phyloP scores from a whole-genome alignment of 73 alveolate species.

The Paramecium sonneborni region DNA sequence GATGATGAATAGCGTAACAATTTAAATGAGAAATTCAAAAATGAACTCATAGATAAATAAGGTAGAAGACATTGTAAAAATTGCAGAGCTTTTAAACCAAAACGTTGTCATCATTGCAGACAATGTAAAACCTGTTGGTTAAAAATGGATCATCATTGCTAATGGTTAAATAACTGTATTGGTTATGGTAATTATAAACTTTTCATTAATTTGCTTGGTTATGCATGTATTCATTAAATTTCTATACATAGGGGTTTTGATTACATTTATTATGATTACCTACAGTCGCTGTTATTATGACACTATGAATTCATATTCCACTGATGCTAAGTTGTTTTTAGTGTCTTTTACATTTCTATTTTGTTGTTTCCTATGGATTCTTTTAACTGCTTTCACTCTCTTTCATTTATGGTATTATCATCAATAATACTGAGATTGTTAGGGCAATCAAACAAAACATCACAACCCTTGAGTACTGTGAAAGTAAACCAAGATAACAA shows the following conservation, averaged over 20 bases:
- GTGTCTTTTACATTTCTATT: slow-evolving; percentile 42
- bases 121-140: slow-evolving; percentile 77
- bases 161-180: slow-evolving; percentile 81
- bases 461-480: slow-evolving; percentile 69
- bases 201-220: slow-evolving; percentile 58
- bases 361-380: slow-evolving; percentile 3
- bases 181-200: slow-evolving; percentile 73
- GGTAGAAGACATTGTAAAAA: slow-evolving; percentile 65
- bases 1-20: slow-evolving; percentile 8
- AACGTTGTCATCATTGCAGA: slow-evolving; percentile 78
- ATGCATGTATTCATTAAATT: not conserved
- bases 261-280: not conserved
- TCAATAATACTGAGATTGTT: not conserved
- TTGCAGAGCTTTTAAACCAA: slow-evolving; percentile 65
- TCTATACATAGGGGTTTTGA: not conserved
- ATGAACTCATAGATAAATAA: slow-evolving; percentile 43
- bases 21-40: not conserved
- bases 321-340: not conserved
- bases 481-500: slow-evolving; percentile 35
- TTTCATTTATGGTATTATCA: slow-evolving; percentile 52
- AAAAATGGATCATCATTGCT: slow-evolving; percentile 83
- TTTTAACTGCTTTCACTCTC: slow-evolving; percentile 45
- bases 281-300: slow-evolving; percentile 31
- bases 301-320: not conserved
- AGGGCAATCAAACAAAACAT: slow-evolving; percentile 42